phyloP scores from a whole-genome alignment of 2,329 filamentous ascomycete genomes.

The Colletotrichum neosansevieriae region DNA sequence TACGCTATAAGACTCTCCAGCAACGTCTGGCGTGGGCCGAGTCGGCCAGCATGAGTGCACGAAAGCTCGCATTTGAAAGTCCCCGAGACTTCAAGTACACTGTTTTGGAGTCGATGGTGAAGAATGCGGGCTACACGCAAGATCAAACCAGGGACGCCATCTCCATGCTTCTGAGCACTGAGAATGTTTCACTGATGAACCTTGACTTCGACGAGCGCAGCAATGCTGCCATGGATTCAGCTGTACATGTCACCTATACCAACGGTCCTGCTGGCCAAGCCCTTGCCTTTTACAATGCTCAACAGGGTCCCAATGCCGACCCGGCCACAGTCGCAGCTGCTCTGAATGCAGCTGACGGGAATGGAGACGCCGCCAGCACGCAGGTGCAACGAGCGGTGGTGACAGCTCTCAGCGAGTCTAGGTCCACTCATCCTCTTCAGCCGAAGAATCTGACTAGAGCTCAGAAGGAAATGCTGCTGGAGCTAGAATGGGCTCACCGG shows the following conservation, averaged over 20 bases:
- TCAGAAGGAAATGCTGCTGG: conserved; percentile 77
- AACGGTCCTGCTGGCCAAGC: conserved; percentile 37
- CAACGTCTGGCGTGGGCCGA: conserved; percentile 16
- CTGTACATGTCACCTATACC: not conserved
- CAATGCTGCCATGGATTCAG: not conserved
- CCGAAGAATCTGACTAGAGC: conserved; percentile 68
- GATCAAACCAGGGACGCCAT: conserved; percentile 50
- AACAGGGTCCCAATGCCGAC: conserved; percentile 10
- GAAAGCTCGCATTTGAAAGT: conserved; percentile 44
- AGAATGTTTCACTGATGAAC: conserved; percentile 46
- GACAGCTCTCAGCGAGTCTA: conserved; percentile 33
- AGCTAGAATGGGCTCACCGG: conserved; percentile 76
- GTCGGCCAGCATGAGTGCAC: conserved; percentile 40
- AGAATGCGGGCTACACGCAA: conserved; percentile 51
- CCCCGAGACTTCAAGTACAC: conserved; percentile 47
- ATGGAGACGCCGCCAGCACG: conserved; percentile 23
- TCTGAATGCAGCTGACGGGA: conserved; percentile 38
- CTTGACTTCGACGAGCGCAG: conserved; percentile 51
- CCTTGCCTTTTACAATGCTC: not conserved
- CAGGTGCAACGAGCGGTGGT: conserved; percentile 15
- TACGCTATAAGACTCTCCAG: conserved; percentile 37
- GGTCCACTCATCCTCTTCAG: conserved; percentile 54
- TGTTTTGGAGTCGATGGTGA: conserved; percentile 53
- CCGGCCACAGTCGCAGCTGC: conserved; percentile 40
- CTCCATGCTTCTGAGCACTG: conserved; percentile 50